phyloP scores from a whole-genome alignment of 2,329 filamentous ascomycete species.

The Pseudocercospora pini-densiflorae region DNA sequence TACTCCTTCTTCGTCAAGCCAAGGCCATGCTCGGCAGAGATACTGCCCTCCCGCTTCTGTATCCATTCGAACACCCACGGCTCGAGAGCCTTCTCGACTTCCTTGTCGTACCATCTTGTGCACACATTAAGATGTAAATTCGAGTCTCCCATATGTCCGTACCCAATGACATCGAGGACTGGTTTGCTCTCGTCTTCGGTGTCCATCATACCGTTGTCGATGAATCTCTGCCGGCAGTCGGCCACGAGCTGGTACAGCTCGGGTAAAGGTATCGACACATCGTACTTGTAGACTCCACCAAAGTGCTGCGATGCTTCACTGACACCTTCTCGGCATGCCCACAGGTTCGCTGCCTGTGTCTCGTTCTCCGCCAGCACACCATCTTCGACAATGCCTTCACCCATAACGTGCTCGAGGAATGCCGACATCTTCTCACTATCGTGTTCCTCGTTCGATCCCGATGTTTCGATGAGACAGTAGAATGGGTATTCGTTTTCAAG shows the following conservation, averaged over 20 bases:
- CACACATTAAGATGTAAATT: constrained; percentile 94
- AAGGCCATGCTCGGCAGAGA: constrained; percentile 94
- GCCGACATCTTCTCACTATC: constrained; percentile 86
- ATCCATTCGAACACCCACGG: constrained; percentile 99
- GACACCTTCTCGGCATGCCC: constrained; percentile 93
- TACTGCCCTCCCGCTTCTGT: constrained; percentile 81
- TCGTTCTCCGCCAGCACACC: constrained; percentile 93
- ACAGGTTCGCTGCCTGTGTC: constrained; percentile 83
- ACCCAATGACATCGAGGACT: constrained; percentile 89
- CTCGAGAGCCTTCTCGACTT: constrained; percentile 85
- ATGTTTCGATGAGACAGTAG: constrained; percentile 96
- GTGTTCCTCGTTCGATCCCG: constrained; percentile 90
- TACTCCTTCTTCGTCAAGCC: constrained; percentile 95
- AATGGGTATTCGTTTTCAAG: constrained; percentile 86
- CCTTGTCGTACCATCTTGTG: constrained; percentile 80
- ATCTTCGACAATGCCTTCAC: constrained; percentile 81
- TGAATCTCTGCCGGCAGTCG: constrained; percentile 75
- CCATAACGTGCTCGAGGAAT: constrained; percentile 92
- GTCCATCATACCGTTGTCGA: constrained; percentile 71
- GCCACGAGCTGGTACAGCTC: constrained; percentile 90
- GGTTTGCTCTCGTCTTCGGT: constrained; percentile 75
- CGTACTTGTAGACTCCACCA: constrained; percentile 98
- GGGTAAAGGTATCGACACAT: constrained; percentile 87
- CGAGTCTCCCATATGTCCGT: constrained; percentile 97
- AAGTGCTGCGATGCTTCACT: constrained; percentile 86